Percentiles rank a stretch among this genome's conserved stretches.
Evolutionary conservation across 805 yeast species (phyloP).

Genomic region (Cyberlindnera maritima): DNA sequence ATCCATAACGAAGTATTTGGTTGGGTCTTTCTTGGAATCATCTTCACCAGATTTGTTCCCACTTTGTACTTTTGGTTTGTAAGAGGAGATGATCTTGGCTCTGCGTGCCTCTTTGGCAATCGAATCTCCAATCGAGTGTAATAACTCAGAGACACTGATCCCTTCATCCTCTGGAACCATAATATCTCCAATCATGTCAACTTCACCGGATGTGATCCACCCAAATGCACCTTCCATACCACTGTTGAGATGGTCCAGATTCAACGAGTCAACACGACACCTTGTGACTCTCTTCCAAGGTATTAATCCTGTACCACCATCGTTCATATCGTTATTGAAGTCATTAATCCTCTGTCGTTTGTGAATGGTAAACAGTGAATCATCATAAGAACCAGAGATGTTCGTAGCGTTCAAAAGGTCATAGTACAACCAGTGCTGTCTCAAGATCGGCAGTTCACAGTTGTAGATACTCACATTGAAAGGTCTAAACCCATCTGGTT

Average conservation of each 20-base stretch:
- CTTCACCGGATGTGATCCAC: slow-evolving; percentile 91
- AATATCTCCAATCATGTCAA: slow-evolving; percentile 90
- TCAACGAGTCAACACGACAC: slow-evolving; percentile 78
- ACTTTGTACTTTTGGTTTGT: slow-evolving; percentile 3
- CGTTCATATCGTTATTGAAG: slow-evolving; percentile 30
- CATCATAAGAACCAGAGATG: slow-evolving; percentile 89
- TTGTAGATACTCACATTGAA: slow-evolving; percentile 85
- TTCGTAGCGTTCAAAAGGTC: slow-evolving; percentile 82
- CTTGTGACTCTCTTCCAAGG: slow-evolving; percentile 68
- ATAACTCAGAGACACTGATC: slow-evolving; percentile 45
- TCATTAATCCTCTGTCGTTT: slow-evolving; percentile 62
- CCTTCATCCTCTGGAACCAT: slow-evolving; percentile 70
- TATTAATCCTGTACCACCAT: slow-evolving; percentile 19
- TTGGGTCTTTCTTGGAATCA: slow-evolving; percentile 33
- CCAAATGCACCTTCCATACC: slow-evolving; percentile 96
- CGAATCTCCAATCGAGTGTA: slow-evolving; percentile 44
- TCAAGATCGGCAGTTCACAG: slow-evolving; percentile 72
- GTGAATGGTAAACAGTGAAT: slow-evolving; percentile 89
- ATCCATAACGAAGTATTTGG: slow-evolving; percentile 71
- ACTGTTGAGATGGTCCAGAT: slow-evolving; percentile 83
- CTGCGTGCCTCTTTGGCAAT: slow-evolving; percentile 49
- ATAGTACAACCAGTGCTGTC: slow-evolving; percentile 92
- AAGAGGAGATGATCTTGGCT: slow-evolving; percentile 23
- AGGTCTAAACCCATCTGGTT: slow-evolving; percentile 79
- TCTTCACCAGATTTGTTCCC: slow-evolving; percentile 21